Base-by-base conservation (phyloP, 2,329 filamentous ascomycete genomes). In the Remersonia thermophila region DNA sequence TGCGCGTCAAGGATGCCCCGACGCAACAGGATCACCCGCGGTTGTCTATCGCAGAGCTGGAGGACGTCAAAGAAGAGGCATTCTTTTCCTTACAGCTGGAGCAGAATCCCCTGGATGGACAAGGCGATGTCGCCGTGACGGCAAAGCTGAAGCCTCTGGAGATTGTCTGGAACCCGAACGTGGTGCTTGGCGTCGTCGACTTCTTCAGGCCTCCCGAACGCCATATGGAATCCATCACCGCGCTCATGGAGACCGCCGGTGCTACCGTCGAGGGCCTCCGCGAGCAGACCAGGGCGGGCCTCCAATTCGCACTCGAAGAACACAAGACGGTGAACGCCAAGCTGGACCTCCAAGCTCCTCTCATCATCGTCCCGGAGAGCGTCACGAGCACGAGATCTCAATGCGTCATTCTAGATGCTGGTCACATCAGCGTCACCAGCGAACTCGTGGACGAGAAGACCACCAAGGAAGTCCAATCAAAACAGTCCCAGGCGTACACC, bases 281-380 rank as follows among this genome's bases (percentile, higher is more conserved):
- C 25, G 87, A 96, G 55, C 93, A 98, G 61, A 98, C 93, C 4
- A 75, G 93, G 55, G 89, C 91, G 33, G 89, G 91, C 17, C 72
- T 99, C 25, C 87, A 98, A 57, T 98, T 95, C 59, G 93, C 91
- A 0, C 65, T 99, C 3, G 83, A 95, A 51, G 93, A 98, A 55
- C 91, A 98, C 67, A 96, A 94, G 65, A 96, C 91, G 2, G 80
- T 98, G 55, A 94, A 98, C 51, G 89, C 89, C 11, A 85, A 96
- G 49, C 69, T 99, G 30, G 91, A 98, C 56, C 73, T 98, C 10
- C 87, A 95, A 54, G 91, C 91, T 1, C 91, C 91, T 26, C 73
- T 99, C 1, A 93, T 99, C 47, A 96, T 99, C 45, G 76, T 98
- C 8, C 91, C 91, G 0, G 86, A 96, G 53, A 94, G 82, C 51